Evolutionary conservation across 1,284 basidiomycete genomes (phyloP).

Genomic region (Tilletia horrida): DNA sequence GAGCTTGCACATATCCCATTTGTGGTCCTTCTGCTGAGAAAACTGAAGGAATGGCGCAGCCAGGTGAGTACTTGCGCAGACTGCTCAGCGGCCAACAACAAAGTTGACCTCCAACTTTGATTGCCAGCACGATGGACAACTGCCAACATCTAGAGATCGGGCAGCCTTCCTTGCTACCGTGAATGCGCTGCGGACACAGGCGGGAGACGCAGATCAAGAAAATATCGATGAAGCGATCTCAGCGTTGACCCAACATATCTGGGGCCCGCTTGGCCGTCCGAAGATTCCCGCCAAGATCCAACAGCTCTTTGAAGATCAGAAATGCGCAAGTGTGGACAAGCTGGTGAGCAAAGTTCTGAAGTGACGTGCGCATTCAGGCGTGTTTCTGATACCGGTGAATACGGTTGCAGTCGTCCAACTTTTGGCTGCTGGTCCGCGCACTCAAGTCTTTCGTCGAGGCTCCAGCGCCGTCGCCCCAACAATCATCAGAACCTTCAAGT

Average conservation of each 20-base stretch:
- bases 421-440: constrained; percentile 81
- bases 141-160: constrained; percentile 65
- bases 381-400: not conserved
- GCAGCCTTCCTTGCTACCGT: constrained; percentile 73
- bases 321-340: constrained; percentile 55
- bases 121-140: constrained; percentile 64
- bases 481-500: constrained; percentile 42
- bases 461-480: constrained; percentile 55
- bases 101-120: constrained; percentile 18
- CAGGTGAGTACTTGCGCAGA: constrained; percentile 59
- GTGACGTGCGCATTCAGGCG: not conserved
- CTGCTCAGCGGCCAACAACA: not conserved
- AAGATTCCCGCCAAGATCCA: constrained; percentile 35
- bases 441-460: constrained; percentile 62
- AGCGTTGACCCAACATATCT: constrained; percentile 46
- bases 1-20: constrained; percentile 48
- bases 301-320: constrained; percentile 63
- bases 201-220: constrained; percentile 76
- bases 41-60: constrained; percentile 74
- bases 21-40: constrained; percentile 62
- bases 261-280: constrained; percentile 35
- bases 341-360: not conserved
- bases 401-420: constrained; percentile 62
- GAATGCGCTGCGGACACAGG: constrained; percentile 62
- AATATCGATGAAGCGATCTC: constrained; percentile 70